Evolutionary conservation across 2,329 filamentous ascomycete genomes (phyloP), one percentile per base, ranked within the genome.

Genomic region (Ophiognomonia clavigignenti-juglandacearum): DNA sequence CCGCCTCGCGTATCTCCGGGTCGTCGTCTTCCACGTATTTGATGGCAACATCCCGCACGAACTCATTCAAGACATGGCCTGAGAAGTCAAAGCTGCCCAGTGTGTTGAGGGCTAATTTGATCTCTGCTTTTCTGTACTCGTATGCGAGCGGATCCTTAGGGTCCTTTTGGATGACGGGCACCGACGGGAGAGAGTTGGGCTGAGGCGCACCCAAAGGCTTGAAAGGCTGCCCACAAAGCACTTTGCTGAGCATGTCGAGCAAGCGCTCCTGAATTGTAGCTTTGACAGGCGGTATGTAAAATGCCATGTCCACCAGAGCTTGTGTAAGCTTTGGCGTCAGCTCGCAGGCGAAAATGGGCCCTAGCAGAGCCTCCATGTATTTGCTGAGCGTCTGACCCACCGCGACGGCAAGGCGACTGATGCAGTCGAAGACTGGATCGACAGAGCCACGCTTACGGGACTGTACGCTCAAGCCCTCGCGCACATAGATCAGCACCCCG

Each of bases 21-120:
- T 96, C 95, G 57, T 97, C 92, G 54, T 95, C 93, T 57, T 98
- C 92, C 35, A 98, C 92, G 58, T 96, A 99, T 64, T 92, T 93
- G 61, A 98, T 95, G 4, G 95, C 93, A 41, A 98, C 93, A 62
- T 99, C 93, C 20, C 93, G 87, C 23, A 98, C 93, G 57, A 99
- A 99, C 63, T 99, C 95, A 59, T 99, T 99, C 14, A 99, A 72
- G 14, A 96, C 86, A 60, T 97, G 90, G 2, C 51, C 83, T 45
- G 78, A 85, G 61, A 98, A 98, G 64, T 98, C 93, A 59, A 98
- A 98, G 62, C 90, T 96, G n/a, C 93, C 95, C 1, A 98, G 74
- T 0, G 95, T 98, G 59, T 95, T 91, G 14, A 98, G 76, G 4
- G 93, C 93, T 43, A 98, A 74, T 54, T 95, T 95, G 53, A 98